These are phyloP conservation scores for Acephala macrosclerotiorum DNA, from an alignment of 2,329 filamentous ascomycete genomes.

Conservation along the genomic window DNA sequence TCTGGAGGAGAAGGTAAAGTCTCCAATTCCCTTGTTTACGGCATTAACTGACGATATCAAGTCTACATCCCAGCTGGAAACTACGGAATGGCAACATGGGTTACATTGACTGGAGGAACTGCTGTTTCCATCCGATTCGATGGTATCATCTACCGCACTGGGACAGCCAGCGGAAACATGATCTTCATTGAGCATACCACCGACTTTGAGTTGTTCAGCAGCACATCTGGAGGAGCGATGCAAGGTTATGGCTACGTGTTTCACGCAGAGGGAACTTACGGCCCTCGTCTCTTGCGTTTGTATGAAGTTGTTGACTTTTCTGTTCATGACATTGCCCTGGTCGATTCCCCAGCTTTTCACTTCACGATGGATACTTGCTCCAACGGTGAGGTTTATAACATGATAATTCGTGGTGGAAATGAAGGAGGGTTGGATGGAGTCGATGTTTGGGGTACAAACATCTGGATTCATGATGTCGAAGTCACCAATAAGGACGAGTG, in stretches of 20 bases:
- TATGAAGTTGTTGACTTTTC: slow-evolving; percentile 33
- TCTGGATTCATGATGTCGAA: slow-evolving; percentile 66
- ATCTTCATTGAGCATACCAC: slow-evolving; percentile 56
- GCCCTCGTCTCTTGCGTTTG: slow-evolving; percentile 34
- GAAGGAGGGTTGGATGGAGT: slow-evolving; percentile 62
- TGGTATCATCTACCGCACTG: slow-evolving; percentile 59
- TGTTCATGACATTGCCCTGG: slow-evolving; percentile 36
- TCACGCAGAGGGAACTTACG: slow-evolving; percentile 49
- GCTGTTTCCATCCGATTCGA: slow-evolving; percentile 60
- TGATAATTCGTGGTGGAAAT: slow-evolving; percentile 60
- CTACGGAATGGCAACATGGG: slow-evolving; percentile 53
- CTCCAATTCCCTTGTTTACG: neutral
- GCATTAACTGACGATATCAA: slow-evolving; percentile 3
- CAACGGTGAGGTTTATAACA: slow-evolving; percentile 58
- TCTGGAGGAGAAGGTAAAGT: slow-evolving; percentile 1
- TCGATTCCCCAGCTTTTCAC: slow-evolving; percentile 45
- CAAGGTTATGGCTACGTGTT: slow-evolving; percentile 60
- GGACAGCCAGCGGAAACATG: slow-evolving; percentile 56
- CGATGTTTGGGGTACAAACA: slow-evolving; percentile 60
- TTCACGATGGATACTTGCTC: slow-evolving; percentile 40
- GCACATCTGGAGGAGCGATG: slow-evolving; percentile 57
- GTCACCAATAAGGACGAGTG: slow-evolving; percentile 70
- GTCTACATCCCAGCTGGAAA: slow-evolving; percentile 45
- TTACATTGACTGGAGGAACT: slow-evolving; percentile 53
- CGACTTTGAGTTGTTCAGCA: slow-evolving; percentile 62